Percentiles rank a stretch among this genome's conserved stretches.
These are phyloP conservation scores for Papilionanthe hybrid DNA, from an alignment of 116 monocot genomes.

Conservation along the genomic window DNA sequence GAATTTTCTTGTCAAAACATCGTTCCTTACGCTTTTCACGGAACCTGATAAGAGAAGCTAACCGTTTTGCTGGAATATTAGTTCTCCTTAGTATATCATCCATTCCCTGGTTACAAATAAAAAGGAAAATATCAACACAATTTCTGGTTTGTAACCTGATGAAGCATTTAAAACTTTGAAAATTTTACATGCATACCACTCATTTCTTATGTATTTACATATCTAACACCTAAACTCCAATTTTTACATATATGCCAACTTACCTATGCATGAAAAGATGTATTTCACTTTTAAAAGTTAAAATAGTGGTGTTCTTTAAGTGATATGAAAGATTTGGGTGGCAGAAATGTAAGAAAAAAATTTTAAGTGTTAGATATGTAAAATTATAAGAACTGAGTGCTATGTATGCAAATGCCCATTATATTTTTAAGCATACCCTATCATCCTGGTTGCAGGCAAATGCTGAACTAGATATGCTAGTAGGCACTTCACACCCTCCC, in stretches of 20 bases:
- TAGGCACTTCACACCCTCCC: slow-evolving; percentile 66
- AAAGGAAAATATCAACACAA: neutral
- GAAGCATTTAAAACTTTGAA: neutral
- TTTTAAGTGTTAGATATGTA: too few relatives aligned
- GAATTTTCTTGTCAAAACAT: slow-evolving; percentile 88
- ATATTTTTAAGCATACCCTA: slow-evolving; percentile 28
- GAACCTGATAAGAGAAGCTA: slow-evolving; percentile 81
- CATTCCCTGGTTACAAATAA: slow-evolving; percentile 38
- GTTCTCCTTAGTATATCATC: slow-evolving; percentile 64
- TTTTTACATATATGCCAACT: too few relatives aligned
- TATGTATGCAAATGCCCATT: too few relatives aligned
- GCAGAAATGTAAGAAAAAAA: too few relatives aligned
- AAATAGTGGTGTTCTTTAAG: too few relatives aligned
- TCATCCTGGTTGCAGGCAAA: slow-evolving; percentile 41
- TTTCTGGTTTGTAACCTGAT: neutral
- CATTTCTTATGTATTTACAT: too few relatives aligned
- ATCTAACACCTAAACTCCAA: too few relatives aligned
- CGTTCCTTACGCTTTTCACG: slow-evolving; percentile 84
- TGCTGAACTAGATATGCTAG: slow-evolving; percentile 24
- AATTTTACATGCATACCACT: too few relatives aligned
- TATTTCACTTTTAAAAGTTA: too few relatives aligned
- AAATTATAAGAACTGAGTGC: too few relatives aligned
- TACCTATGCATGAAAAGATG: too few relatives aligned
- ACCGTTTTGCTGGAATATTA: slow-evolving; percentile 72
- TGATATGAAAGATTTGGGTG: too few relatives aligned